phyloP scores from a whole-genome alignment of 306 rosid genomes.

The Ziziphus jujuba region DNA sequence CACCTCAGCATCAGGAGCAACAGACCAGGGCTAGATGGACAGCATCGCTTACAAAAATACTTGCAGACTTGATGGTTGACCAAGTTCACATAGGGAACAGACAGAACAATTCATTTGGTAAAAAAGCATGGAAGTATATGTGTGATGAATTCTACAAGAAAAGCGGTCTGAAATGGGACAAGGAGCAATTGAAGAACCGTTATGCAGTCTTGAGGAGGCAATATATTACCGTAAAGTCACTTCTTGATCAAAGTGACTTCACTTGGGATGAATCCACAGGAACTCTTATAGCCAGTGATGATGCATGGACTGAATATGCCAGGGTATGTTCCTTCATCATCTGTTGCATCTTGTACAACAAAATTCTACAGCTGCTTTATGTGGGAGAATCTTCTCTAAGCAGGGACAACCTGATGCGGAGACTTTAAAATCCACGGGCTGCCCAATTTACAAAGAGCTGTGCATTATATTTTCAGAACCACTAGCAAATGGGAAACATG shows the following conservation, averaged over 20 bases:
- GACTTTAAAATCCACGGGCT: conserved; percentile 52
- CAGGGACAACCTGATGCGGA: conserved; percentile 82
- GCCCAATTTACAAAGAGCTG: conserved; percentile 68
- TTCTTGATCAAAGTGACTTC: conserved; percentile 56
- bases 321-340: conserved; percentile 46
- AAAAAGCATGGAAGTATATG: conserved; percentile 68
- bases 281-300: conserved; percentile 48
- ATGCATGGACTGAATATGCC: conserved; percentile 57
- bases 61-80: conserved; percentile 57
- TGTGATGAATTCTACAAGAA: conserved; percentile 56
- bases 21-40: conserved; percentile 77
- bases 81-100: conserved; percentile 64
- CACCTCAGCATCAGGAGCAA: conserved; percentile 50
- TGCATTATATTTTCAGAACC: conserved; percentile 66
- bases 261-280: conserved; percentile 66
- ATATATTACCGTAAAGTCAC: conserved; percentile 48
- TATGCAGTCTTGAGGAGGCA: conserved; percentile 65
- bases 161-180: conserved; percentile 74
- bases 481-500: conserved; percentile 49
- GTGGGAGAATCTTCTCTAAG: conserved; percentile 25
- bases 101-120: conserved; percentile 52
- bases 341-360: conserved; percentile 14
- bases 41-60: conserved; percentile 56
- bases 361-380: conserved; percentile 12
- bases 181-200: conserved; percentile 77